phyloP scores from a whole-genome alignment of 2,329 filamentous ascomycete genomes.

The Colletotrichum horii region DNA sequence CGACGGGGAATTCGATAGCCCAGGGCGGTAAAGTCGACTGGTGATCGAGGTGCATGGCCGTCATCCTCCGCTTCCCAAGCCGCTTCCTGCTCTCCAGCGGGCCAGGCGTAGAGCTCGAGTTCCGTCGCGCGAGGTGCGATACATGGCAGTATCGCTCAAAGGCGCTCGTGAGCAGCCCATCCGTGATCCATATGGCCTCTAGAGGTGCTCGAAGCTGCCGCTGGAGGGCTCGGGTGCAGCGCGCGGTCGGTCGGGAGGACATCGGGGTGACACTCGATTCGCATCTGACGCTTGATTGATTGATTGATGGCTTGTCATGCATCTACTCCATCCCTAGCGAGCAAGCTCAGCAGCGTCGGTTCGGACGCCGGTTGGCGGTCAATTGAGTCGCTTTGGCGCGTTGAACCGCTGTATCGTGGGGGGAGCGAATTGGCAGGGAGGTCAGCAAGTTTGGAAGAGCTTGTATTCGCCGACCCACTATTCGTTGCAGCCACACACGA shows the following conservation, averaged over 20 bases:
- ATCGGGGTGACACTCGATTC: neutral
- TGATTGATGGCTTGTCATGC: neutral
- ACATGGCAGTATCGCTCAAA: conserved; percentile 50
- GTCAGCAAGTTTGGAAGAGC: neutral
- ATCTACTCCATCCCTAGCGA: neutral
- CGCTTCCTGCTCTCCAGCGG: conserved; percentile 61
- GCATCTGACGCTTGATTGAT: neutral
- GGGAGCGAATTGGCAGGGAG: neutral
- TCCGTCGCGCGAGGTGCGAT: conserved; percentile 30
- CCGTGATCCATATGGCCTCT: conserved; percentile 64
- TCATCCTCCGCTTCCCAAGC: conserved; percentile 59
- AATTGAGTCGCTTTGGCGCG: neutral
- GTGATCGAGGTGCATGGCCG: conserved; percentile 50
- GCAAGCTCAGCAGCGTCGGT: neutral
- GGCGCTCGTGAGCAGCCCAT: conserved; percentile 56
- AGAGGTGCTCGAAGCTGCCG: conserved; percentile 37
- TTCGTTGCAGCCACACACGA: neutral
- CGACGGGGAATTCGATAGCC: conserved; percentile 49
- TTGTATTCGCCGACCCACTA: neutral
- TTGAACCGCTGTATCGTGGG: neutral
- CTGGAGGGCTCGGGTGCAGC: conserved; percentile 54
- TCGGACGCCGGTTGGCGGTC: neutral
- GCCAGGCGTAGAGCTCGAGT: conserved; percentile 50
- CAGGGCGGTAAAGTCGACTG: conserved; percentile 45
- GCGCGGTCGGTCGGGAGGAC: conserved; percentile 34